Base-by-base conservation (phyloP, 2,329 filamentous ascomycete species). In the Sporothrix dimorphospora region DNA sequence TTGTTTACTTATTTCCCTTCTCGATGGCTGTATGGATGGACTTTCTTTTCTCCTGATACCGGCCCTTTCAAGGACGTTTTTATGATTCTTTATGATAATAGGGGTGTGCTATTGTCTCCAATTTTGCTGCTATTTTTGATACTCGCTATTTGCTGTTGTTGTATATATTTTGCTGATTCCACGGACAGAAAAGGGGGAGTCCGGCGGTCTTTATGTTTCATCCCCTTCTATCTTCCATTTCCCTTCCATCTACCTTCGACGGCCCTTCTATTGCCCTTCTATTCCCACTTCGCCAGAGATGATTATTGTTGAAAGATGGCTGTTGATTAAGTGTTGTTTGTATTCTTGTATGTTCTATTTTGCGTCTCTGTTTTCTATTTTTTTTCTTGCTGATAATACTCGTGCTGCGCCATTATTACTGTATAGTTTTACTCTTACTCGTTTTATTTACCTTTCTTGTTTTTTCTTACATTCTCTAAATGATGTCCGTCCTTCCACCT, bases 121-220 rank as follows among this genome's bases (percentile, higher is more conserved):
- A 27, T 27, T 49, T 49, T 34, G 40, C 24, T 30, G 24, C 42
- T 66, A 30, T 66, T 49, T 47, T 30, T 65, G 14, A 49, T 19
- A 7, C 38, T 34, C 8, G n/a, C 7, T 30, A 9, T 4, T 4
- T 3, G 42, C 21, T 49, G 21, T 30, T 47, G 21, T 27, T n/a
- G 40, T 30, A 47, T 49, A 19, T 66, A 30, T 8, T 34, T 49
- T 14, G 27, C 11, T 53, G 27, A 27, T 51, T 67, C 63, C 19
- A 53, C 65, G 65, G 65, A 68, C 45, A 53, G 11, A 68, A 42
- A 69, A 24, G 66, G 66, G 66, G 66, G 49, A 57, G 49, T 69
- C 66, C 66, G 66, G 21, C 34, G 66, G 49, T 12, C 45, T 5
- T 49, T 45, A 12, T n/a, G 2, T 30, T 34, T 49, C 7, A 16